A percentile compares a stretch with the other conserved stretches of the same genome.
Evolutionary conservation across 1,284 basidiomycete genomes (phyloP).

Genomic region (Ceratobasidium sp.): DNA sequence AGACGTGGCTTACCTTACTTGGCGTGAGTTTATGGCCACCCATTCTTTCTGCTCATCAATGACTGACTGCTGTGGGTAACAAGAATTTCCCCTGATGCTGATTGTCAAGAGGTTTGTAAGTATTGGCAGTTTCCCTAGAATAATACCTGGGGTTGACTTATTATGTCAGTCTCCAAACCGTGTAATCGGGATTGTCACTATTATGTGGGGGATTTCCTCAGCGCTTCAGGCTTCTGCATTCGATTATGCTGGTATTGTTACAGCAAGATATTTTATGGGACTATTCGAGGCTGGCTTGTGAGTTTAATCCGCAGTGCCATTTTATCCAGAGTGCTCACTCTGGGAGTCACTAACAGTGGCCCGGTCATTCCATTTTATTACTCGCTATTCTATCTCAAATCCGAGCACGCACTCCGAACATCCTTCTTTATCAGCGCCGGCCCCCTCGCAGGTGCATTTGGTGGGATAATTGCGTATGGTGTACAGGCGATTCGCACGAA

Average conservation of each 20-base stretch:
- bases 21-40: neutral
- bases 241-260: constrained; percentile 27
- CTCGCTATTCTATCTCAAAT: constrained; percentile 36
- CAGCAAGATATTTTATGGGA: constrained; percentile 8
- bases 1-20: constrained; percentile 12
- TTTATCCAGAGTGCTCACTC: neutral
- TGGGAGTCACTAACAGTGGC: constrained; percentile 1
- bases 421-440: constrained; percentile 38
- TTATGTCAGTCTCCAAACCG: constrained; percentile 3
- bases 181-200: constrained; percentile 26
- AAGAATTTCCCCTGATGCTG: constrained; percentile 10
- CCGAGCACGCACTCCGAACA: constrained; percentile 26
- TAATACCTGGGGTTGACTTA: neutral
- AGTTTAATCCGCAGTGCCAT: constrained; percentile 6
- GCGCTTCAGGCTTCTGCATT: constrained; percentile 39
- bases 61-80: neutral
- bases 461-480: constrained; percentile 39
- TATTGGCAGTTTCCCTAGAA: neutral
- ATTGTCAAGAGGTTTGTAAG: constrained; percentile 6
- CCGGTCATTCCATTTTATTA: constrained; percentile 39
- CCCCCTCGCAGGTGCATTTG: constrained; percentile 41
- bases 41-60: neutral
- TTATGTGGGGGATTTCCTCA: constrained; percentile 35
- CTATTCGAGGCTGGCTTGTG: constrained; percentile 25
- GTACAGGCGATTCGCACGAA: constrained; percentile 36